Conservation (phyloP, 2,329 filamentous ascomycete genomes). For the Tothia fuscella region DNA sequence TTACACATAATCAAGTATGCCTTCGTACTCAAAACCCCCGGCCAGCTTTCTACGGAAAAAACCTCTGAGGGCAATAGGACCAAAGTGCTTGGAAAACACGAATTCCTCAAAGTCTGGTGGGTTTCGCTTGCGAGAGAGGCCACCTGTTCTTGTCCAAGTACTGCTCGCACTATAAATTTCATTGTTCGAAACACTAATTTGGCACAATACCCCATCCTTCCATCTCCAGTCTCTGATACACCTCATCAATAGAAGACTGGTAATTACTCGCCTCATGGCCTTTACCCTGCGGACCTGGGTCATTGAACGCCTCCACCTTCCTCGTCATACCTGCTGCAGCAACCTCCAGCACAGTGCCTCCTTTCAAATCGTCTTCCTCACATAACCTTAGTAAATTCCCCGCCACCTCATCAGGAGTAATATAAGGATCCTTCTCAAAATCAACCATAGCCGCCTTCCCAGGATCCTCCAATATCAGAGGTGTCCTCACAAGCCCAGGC, state of each 20-base stretch:
- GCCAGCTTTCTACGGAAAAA: too few species aligned
- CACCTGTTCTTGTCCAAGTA: too few species aligned
- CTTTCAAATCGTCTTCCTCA: constrained; percentile 2
- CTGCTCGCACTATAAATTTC: too few species aligned
- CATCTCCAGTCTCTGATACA: constrained; percentile 34
- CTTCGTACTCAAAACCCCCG: too few species aligned
- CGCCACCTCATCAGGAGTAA: constrained; percentile 36
- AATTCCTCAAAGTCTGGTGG: too few species aligned
- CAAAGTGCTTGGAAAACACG: too few species aligned
- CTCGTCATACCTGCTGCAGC: constrained; percentile 1
- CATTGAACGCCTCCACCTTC: constrained; percentile 5
- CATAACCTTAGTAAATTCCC: constrained; percentile 14
- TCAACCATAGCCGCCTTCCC: constrained; percentile 45
- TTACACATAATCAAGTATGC: too few species aligned
- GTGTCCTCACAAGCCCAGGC: constrained; percentile 49
- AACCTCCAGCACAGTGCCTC: constrained; percentile 10
- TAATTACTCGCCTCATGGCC: constrained; percentile 37
- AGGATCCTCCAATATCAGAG: constrained; percentile 48
- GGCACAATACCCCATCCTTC: constrained; percentile 41
- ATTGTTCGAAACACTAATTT: too few species aligned
- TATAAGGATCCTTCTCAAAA: constrained; percentile 39
- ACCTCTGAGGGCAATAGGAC: too few species aligned
- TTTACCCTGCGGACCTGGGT: constrained; percentile 12
- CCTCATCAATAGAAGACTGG: constrained; percentile 30
- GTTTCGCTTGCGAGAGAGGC: too few species aligned